Conservation (phyloP, 192 early-diverging fungal species). For the Spinellus fusiger region DNA sequence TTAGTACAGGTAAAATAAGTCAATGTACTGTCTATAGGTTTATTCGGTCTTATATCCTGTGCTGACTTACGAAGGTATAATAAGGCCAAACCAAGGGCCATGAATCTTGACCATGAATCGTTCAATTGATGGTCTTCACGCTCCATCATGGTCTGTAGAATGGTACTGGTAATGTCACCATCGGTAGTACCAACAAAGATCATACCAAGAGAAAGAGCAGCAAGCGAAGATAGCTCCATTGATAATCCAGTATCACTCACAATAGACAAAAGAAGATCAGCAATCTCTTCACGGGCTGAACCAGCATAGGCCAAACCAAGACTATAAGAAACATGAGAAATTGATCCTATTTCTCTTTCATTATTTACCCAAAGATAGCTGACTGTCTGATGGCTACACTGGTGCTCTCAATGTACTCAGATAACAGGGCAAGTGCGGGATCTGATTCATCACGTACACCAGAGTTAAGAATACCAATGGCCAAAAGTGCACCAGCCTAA, state of each 20-base stretch:
- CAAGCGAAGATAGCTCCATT: slow-evolving; percentile 87
- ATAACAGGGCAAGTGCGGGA: slow-evolving; percentile 83
- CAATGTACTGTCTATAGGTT: no score
- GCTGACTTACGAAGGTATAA: no score
- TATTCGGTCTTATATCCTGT: no score
- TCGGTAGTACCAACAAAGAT: slow-evolving; percentile 89
- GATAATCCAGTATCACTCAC: slow-evolving; percentile 72
- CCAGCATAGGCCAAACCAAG: slow-evolving; percentile 95
- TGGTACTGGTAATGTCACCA: slow-evolving; percentile 85
- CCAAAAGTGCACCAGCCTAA: slow-evolving; percentile 86
- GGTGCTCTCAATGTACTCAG: slow-evolving; percentile 70
- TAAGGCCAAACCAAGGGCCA: slow-evolving; percentile 89
- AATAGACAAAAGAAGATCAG: slow-evolving; percentile 75
- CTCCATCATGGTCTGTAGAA: slow-evolving; percentile 94
- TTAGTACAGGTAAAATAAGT: no score
- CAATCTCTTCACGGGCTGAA: slow-evolving; percentile 77
- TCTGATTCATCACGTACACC: slow-evolving; percentile 90
- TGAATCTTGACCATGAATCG: slow-evolving; percentile 84
- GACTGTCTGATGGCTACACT: slow-evolving; percentile 61
- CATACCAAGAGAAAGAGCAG: slow-evolving; percentile 85
- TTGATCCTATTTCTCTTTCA: background rate
- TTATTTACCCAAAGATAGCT: slow-evolving; percentile 69
- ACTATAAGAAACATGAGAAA: slow-evolving; percentile 32
- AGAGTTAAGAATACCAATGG: slow-evolving; percentile 87
- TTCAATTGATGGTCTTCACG: slow-evolving; percentile 80